Evolutionary conservation across 345 rosid species (phyloP).

Genomic region (Citrus cavaleriei): DNA sequence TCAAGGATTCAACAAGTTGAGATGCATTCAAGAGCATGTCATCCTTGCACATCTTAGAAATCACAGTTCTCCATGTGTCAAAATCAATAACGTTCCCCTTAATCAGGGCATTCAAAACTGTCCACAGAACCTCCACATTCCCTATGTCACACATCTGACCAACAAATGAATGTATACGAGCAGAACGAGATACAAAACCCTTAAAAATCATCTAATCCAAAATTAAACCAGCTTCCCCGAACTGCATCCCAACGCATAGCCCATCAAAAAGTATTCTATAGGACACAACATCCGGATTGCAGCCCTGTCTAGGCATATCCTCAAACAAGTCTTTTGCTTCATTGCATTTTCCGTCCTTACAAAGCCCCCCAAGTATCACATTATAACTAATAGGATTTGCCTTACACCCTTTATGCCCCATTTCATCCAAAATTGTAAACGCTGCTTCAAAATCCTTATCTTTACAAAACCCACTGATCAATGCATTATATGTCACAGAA

Average conservation of each 20-base stretch:
- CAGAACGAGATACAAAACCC: slow-evolving; percentile 51
- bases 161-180: slow-evolving; percentile 34
- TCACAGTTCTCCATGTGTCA: slow-evolving; percentile 41
- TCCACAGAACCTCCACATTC: slow-evolving; percentile 32
- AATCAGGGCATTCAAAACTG: slow-evolving; percentile 37
- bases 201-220: slow-evolving; percentile 87
- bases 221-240: slow-evolving; percentile 48
- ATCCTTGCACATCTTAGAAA: slow-evolving; percentile 33
- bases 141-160: slow-evolving; percentile 37
- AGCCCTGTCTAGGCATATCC: slow-evolving; percentile 78
- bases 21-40: not conserved
- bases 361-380: slow-evolving; percentile 50
- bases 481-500: slow-evolving; percentile 56
- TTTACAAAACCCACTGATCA: slow-evolving; percentile 52
- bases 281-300: slow-evolving; percentile 63
- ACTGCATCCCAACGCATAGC: slow-evolving; percentile 41
- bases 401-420: slow-evolving; percentile 50
- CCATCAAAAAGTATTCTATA: slow-evolving; percentile 74
- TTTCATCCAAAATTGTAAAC: slow-evolving; percentile 45
- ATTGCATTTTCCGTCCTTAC: slow-evolving; percentile 48
- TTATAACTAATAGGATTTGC: slow-evolving; percentile 68
- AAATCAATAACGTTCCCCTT: slow-evolving; percentile 33
- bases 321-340: slow-evolving; percentile 69
- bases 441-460: slow-evolving; percentile 57
- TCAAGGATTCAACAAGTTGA: slow-evolving; percentile 24